Conservation (phyloP, 768 basidiomycete species). For the Termitomyces sp. region DNA sequence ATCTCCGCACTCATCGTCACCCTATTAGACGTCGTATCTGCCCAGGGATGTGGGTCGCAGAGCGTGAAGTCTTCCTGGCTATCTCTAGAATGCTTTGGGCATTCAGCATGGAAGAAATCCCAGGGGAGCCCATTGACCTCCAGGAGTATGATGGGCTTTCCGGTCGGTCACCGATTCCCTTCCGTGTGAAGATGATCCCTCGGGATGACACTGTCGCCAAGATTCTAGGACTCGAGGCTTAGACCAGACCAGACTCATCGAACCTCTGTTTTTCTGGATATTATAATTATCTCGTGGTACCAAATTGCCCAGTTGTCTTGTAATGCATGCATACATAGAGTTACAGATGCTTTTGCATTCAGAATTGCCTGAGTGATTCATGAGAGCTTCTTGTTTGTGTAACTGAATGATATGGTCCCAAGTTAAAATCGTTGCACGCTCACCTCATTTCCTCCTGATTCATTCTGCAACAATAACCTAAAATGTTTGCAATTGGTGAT, state of each 20-base stretch:
- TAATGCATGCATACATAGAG: not conserved
- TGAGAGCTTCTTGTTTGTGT: no score
- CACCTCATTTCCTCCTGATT: no score
- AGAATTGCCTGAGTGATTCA: not conserved
- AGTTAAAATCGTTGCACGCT: no score
- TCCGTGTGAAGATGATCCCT: conserved; percentile 30
- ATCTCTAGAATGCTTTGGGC: conserved; percentile 47
- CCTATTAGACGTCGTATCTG: conserved; percentile 33
- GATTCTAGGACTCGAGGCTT: conserved; percentile 15
- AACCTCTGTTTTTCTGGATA: not conserved
- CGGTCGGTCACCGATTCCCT: conserved; percentile 42
- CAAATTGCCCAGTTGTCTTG: not conserved
- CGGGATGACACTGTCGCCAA: conserved; percentile 26
- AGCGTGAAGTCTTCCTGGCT: conserved; percentile 41
- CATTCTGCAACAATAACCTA: no score
- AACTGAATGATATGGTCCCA: no score
- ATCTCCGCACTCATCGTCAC: not conserved
- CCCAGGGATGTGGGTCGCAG: conserved; percentile 42
- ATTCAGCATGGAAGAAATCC: conserved; percentile 37
- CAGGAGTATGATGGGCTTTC: conserved; percentile 46
- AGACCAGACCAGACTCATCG: not conserved
- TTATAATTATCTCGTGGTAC: not conserved
- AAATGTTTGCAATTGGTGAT: no score
- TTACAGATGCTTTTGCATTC: no score
- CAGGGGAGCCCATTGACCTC: conserved; percentile 40